These are phyloP conservation scores for Cytospora piceae DNA, from an alignment of 2,329 filamentous ascomycete genomes.

Conservation along the genomic window DNA sequence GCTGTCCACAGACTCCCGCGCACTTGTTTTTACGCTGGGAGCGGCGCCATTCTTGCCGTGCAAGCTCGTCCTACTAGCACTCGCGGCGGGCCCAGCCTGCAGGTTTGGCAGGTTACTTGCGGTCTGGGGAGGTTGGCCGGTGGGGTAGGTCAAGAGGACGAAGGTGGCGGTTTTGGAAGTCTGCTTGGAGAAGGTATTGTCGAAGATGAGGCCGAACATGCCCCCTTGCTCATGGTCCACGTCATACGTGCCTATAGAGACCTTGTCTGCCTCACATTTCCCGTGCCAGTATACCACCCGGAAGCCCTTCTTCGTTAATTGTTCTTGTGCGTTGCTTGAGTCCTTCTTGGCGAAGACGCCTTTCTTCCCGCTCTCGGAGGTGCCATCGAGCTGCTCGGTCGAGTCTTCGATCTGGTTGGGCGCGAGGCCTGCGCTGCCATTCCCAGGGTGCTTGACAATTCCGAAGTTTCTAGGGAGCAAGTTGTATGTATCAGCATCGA, in stretches of 20 bases:
- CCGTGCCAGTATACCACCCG: conserved; percentile 82
- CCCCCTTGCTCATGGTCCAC: conserved; percentile 75
- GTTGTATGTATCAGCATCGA: conserved; percentile 9
- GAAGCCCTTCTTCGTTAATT: conserved; percentile 69
- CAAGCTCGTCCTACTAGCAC: conserved; percentile 56
- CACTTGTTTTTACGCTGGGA: conserved; percentile 48
- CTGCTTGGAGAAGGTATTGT: conserved; percentile 98
- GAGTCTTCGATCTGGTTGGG: conserved; percentile 48
- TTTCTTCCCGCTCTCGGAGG: conserved; percentile 44
- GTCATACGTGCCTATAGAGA: conserved; percentile 87
- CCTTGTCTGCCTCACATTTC: conserved; percentile 95
- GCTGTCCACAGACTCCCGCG: conserved; percentile 64
- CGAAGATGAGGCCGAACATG: conserved; percentile 96
- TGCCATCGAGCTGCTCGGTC: conserved; percentile 41
- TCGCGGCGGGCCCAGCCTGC: conserved; percentile 45
- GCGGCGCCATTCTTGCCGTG: conserved; percentile 48
- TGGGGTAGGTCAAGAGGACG: conserved; percentile 91
- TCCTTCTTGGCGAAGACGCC: conserved; percentile 60
- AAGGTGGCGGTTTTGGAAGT: conserved; percentile 94
- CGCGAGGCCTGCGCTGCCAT: conserved; percentile 56
- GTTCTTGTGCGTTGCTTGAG: conserved; percentile 62
- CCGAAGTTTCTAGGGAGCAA: conserved; percentile 74
- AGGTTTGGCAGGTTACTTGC: conserved; percentile 70
- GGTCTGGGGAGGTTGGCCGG: conserved; percentile 75
- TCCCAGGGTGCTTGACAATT: conserved; percentile 94